These are phyloP conservation scores for Cladophialophora yegresii DNA, from an alignment of 2,329 filamentous ascomycete genomes.

Conservation along the genomic window DNA sequence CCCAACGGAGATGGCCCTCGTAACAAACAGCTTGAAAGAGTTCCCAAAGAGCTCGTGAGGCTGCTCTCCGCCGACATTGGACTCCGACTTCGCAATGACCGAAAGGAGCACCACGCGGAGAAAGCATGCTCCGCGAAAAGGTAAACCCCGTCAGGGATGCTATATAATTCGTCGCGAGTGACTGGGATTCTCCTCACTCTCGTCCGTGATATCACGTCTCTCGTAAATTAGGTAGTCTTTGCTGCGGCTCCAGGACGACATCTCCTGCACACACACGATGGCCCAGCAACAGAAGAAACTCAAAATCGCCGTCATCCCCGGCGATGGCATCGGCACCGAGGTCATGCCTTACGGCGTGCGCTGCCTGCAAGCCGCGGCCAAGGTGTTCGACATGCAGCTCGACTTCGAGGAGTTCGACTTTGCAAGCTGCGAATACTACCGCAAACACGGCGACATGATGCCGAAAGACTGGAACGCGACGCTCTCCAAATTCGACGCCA, in stretches of 20 bases:
- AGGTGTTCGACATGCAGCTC: constrained; percentile 40
- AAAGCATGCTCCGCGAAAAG: neutral
- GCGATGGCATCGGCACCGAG: constrained; percentile 65
- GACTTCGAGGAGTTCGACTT: constrained; percentile 57
- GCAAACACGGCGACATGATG: constrained; percentile 57
- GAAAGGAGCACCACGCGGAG: neutral
- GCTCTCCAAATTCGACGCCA: constrained; percentile 56
- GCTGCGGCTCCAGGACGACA: neutral
- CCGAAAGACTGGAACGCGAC: constrained; percentile 54
- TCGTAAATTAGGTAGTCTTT: neutral
- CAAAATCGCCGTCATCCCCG: constrained; percentile 60
- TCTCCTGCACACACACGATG: constrained; percentile 4
- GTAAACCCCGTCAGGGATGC: neutral
- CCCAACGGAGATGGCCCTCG: neutral
- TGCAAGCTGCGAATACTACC: constrained; percentile 49
- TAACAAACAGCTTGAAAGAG: neutral
- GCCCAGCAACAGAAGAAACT: constrained; percentile 13
- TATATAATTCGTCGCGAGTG: neutral
- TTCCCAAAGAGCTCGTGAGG: neutral
- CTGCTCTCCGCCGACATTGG: neutral
- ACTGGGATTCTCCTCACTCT: neutral
- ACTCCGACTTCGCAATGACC: constrained; percentile 9
- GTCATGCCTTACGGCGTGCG: constrained; percentile 56
- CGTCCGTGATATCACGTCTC: neutral
- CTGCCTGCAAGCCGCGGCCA: constrained; percentile 34